These are phyloP conservation scores for Cutaneotrichosporon cyanovorans DNA, from an alignment of 1,284 basidiomycete species.

Conservation along the genomic window DNA sequence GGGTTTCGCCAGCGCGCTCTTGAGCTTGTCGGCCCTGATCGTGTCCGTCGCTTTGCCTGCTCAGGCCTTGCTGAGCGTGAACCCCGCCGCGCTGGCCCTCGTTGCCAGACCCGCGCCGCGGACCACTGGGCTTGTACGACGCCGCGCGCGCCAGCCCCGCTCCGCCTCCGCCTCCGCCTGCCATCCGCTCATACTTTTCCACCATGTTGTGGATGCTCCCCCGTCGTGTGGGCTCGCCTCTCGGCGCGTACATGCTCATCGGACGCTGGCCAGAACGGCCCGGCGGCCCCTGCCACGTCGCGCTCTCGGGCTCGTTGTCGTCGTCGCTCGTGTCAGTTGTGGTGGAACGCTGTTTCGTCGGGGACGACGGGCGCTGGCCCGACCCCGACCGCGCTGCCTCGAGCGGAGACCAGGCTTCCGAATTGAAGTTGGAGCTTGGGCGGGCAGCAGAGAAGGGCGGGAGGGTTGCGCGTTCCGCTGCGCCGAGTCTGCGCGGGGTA, in stretches of 20 bases:
- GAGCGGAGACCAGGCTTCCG: constrained; percentile 32
- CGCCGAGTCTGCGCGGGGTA: constrained; percentile 2
- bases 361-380: too few relatives aligned
- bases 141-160: too few relatives aligned
- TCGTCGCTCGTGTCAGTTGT: constrained; percentile 17
- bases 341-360: too few relatives aligned
- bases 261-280: not conserved
- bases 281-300: not conserved
- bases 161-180: not conserved
- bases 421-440: constrained; percentile 27
- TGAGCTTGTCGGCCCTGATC: too few relatives aligned
- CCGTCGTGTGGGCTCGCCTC: constrained; percentile 27
- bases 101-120: too few relatives aligned
- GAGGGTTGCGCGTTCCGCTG: constrained; percentile 15
- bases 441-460: constrained; percentile 8
- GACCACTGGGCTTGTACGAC: too few relatives aligned
- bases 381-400: constrained; percentile 6
- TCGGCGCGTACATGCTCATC: constrained; percentile 10
- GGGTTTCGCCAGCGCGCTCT: too few relatives aligned
- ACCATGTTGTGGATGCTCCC: constrained; percentile 43
- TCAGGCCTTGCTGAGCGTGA: too few relatives aligned
- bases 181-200: constrained; percentile 26
- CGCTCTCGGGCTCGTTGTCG: not conserved
- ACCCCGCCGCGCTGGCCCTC: too few relatives aligned
- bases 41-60: too few relatives aligned